Percentiles rank a stretch among this genome's conserved stretches.
These are phyloP conservation scores for Trichoderma breve DNA, from an alignment of 2,329 filamentous ascomycete species.

Conservation along the genomic window DNA sequence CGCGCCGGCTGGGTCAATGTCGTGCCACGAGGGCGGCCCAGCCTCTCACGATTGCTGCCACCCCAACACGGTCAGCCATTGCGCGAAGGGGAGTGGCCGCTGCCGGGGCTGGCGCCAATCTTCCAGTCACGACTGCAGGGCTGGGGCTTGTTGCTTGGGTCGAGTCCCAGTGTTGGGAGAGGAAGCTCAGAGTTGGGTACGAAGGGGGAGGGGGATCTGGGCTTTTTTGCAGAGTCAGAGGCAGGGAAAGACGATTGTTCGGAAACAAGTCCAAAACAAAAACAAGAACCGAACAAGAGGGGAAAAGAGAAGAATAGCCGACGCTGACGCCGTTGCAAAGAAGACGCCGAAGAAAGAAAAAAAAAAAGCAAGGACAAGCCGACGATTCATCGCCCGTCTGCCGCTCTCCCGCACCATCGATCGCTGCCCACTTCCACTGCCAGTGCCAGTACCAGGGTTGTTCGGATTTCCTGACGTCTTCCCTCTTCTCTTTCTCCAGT, in stretches of 20 bases:
- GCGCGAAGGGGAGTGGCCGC: slow-evolving; percentile 2
- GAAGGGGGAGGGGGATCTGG: background rate
- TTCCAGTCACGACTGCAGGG: slow-evolving; percentile 14
- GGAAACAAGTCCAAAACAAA: background rate
- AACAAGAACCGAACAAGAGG: background rate
- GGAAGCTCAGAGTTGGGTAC: slow-evolving; percentile 4
- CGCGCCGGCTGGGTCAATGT: slow-evolving; percentile 3
- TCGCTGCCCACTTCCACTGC: background rate
- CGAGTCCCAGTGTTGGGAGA: slow-evolving; percentile 12
- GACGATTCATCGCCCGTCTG: slow-evolving; percentile 4
- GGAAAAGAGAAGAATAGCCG: background rate
- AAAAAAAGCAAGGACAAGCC: background rate
- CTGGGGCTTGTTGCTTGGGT: background rate
- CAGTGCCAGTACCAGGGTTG: slow-evolving; percentile 4
- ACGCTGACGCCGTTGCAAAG: background rate
- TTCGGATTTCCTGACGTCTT: background rate
- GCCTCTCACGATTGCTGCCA: slow-evolving; percentile 22
- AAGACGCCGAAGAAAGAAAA: background rate
- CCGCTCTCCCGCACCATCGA: slow-evolving; percentile 12
- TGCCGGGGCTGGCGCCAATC: slow-evolving; percentile 9
- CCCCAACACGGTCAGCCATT: background rate
- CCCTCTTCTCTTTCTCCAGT: background rate
- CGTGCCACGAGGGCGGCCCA: slow-evolving; percentile 21
- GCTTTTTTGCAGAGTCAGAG: background rate
- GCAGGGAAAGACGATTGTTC: background rate